phyloP scores from a whole-genome alignment of 208 protist genomes.

The Leishmania major region DNA sequence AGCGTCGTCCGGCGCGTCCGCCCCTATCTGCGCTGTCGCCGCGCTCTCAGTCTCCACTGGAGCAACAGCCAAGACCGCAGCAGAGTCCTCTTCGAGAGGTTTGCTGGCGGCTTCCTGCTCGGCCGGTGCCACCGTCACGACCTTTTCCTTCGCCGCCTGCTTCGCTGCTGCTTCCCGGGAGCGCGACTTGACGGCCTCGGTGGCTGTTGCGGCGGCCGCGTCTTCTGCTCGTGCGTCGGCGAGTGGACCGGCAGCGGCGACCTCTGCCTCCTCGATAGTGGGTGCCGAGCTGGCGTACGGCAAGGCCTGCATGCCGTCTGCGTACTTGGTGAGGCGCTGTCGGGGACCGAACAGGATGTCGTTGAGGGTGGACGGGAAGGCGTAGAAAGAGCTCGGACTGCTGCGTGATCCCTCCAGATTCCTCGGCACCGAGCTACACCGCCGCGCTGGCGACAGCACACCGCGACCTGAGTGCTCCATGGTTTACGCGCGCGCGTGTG shows the following conservation, averaged over 20 bases:
- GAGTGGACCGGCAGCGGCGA: not conserved
- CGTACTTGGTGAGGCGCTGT: constrained; percentile 31
- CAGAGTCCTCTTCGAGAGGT: not conserved
- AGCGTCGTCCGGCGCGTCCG: not conserved
- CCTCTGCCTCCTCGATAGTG: not conserved
- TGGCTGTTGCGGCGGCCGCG: not conserved
- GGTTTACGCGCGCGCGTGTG: not conserved
- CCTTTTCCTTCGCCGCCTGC: not conserved
- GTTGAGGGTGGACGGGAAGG: constrained; percentile 26
- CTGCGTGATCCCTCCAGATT: constrained; percentile 9
- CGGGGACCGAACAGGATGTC: constrained; percentile 35
- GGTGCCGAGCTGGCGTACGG: not conserved
- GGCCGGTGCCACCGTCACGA: not conserved
- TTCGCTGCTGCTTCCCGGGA: not conserved
- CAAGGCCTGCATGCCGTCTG: constrained; percentile 22
- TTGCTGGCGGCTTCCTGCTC: not conserved
- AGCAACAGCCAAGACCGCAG: not conserved
- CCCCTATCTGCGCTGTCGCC: not conserved
- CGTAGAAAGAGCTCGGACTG: constrained; percentile 16
- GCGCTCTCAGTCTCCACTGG: not conserved
- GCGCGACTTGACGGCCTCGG: not conserved
- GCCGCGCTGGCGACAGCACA: constrained; percentile 2
- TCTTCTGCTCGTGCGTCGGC: not conserved
- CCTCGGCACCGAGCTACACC: constrained; percentile 23
- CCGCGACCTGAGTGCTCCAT: not conserved